Evolutionary conservation across 495 filamentous ascomycete species (phyloP).

Genomic region (Xylaria cubensis): DNA sequence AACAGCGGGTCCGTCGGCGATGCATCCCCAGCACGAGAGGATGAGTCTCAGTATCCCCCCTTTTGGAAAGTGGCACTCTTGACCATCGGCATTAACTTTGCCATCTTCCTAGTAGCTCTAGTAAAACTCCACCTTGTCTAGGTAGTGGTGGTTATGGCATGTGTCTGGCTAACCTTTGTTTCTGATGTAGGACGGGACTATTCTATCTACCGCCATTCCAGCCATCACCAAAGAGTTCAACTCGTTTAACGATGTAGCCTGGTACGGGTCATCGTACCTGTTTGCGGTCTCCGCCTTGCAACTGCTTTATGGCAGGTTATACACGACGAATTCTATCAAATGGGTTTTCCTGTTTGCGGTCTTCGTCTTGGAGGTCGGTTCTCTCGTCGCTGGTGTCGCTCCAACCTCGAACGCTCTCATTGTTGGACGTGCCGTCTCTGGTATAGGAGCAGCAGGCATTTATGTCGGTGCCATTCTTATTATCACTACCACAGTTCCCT

Average conservation of each 20-base stretch:
- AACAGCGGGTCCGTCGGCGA: background rate
- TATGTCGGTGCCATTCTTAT: conserved; percentile 31
- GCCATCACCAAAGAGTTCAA: conserved; percentile 82
- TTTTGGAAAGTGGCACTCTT: background rate
- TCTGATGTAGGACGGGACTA: background rate
- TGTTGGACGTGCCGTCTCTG: conserved; percentile 56
- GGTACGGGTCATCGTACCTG: conserved; percentile 66
- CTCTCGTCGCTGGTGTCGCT: conserved; percentile 54
- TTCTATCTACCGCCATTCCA: conserved; percentile 77
- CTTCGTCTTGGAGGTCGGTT: conserved; percentile 47
- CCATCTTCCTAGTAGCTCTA: background rate
- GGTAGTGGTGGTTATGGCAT: background rate
- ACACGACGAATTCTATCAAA: conserved; percentile 47
- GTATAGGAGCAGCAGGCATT: conserved; percentile 46
- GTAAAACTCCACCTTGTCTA: background rate
- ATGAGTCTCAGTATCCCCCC: background rate
- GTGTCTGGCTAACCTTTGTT: background rate
- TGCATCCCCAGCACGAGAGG: background rate
- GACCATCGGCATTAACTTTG: background rate
- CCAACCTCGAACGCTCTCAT: conserved; percentile 53
- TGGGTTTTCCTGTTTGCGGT: conserved; percentile 41
- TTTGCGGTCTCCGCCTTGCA: conserved; percentile 45
- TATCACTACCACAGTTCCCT: conserved; percentile 52
- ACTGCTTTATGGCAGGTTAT: conserved; percentile 32
- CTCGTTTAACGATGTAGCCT: conserved; percentile 75